Conservation (phyloP, 352 stramenopile species). For the Phytophthora pinifolia region DNA sequence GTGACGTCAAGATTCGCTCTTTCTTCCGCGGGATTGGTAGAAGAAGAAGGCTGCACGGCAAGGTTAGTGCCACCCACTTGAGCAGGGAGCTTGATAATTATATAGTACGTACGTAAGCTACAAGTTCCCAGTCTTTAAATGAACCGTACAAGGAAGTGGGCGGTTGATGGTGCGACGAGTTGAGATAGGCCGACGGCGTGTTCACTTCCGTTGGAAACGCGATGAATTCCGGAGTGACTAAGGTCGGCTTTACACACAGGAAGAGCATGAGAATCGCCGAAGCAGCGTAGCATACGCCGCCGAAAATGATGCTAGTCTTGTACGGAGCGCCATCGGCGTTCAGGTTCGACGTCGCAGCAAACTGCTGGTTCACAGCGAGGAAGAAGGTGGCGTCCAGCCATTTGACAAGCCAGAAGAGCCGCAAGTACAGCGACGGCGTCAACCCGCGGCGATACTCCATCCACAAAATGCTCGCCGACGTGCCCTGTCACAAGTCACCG, state of each 20-base stretch:
- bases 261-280: slow-evolving; percentile 49
- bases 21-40: slow-evolving; percentile 18
- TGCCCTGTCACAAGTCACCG: slow-evolving; percentile 28
- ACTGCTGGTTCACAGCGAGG: slow-evolving; percentile 42
- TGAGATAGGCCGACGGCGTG: slow-evolving; percentile 62
- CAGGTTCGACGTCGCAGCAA: slow-evolving; percentile 1
- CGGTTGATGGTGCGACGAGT: slow-evolving; percentile 42
- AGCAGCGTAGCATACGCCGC: slow-evolving; percentile 41
- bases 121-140: slow-evolving; percentile 46
- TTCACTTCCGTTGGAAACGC: slow-evolving; percentile 41
- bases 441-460: slow-evolving; percentile 74
- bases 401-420: slow-evolving; percentile 61
- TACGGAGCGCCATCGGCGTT: slow-evolving; percentile 4
- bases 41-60: slow-evolving; percentile 20
- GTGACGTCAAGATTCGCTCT: slow-evolving; percentile 45
- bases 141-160: slow-evolving; percentile 56
- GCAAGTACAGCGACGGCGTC: slow-evolving; percentile 54
- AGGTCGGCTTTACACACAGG: slow-evolving; percentile 49
- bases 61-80: slow-evolving; percentile 3
- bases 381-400: slow-evolving; percentile 53
- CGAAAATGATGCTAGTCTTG: slow-evolving; percentile 27
- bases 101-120: slow-evolving; percentile 16
- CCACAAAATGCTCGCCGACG: slow-evolving; percentile 57
- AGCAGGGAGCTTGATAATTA: neutral
- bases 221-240: slow-evolving; percentile 53